Evolutionary conservation across 1,139 yeast species (phyloP).

Genomic region (Saccharomyces pastorianus): DNA sequence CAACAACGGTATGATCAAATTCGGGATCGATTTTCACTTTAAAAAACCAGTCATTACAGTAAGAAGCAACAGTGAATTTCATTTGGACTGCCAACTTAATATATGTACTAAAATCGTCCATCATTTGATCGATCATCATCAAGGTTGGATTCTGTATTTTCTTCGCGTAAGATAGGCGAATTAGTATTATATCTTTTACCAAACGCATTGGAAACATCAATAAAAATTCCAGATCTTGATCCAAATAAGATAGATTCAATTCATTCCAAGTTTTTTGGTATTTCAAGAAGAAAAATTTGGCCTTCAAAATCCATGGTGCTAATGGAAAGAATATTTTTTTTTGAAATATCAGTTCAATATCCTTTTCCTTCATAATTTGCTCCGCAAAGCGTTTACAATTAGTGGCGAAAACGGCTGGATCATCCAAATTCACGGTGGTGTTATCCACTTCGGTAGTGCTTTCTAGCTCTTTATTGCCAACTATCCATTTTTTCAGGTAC

Average conservation of each 20-base stretch:
- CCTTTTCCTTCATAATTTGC: slow-evolving; percentile 76
- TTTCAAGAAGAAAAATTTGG: slow-evolving; percentile 61
- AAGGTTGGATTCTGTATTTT: slow-evolving; percentile 79
- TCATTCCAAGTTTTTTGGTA: slow-evolving; percentile 57
- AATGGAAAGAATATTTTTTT: slow-evolving; percentile 37
- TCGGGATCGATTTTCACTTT: slow-evolving; percentile 58
- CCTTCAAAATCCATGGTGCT: slow-evolving; percentile 55
- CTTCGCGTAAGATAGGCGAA: slow-evolving; percentile 70
- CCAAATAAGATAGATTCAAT: slow-evolving; percentile 68
- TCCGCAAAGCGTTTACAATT: slow-evolving; percentile 75
- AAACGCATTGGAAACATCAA: slow-evolving; percentile 75
- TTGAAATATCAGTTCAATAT: slow-evolving; percentile 59
- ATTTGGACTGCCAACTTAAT: slow-evolving; percentile 70
- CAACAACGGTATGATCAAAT: slow-evolving; percentile 65
- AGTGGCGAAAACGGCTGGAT: slow-evolving; percentile 5
- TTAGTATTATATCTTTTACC: slow-evolving; percentile 70
- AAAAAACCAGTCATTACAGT: slow-evolving; percentile 72
- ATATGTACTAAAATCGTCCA: slow-evolving; percentile 76
- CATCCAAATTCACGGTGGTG: slow-evolving; percentile 16
- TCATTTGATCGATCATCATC: slow-evolving; percentile 94
- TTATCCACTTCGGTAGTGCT: slow-evolving; percentile 30
- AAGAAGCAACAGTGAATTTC: slow-evolving; percentile 61
- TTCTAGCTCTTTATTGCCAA: slow-evolving; percentile 70
- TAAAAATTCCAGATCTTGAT: slow-evolving; percentile 52
- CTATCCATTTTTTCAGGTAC: slow-evolving; percentile 54